A percentile compares a stretch with the other conserved stretches of the same genome.
These are phyloP conservation scores for Corylus avellana DNA, from an alignment of 306 rosid species.

Conservation along the genomic window DNA sequence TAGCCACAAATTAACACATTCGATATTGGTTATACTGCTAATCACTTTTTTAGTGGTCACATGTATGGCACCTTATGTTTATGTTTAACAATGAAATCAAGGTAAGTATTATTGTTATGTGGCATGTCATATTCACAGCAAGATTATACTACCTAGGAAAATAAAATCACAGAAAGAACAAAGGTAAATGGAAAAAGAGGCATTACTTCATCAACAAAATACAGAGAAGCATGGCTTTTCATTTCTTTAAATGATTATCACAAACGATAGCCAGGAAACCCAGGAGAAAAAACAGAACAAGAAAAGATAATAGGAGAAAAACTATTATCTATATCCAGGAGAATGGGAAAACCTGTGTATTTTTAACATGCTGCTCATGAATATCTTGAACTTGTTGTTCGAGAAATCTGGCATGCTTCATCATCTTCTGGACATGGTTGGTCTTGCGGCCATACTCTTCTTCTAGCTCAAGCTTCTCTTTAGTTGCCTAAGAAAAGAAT, in stretches of 20 bases:
- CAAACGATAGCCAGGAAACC: not conserved
- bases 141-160: not conserved
- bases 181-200: not conserved
- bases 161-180: not conserved
- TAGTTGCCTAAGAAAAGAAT: constrained; percentile 57
- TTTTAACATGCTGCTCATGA: constrained; percentile 60
- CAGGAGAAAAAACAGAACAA: constrained; percentile 4
- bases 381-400: constrained; percentile 66
- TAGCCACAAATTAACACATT: not conserved
- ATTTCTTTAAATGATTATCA: not conserved
- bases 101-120: not conserved
- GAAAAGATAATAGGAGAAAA: not conserved
- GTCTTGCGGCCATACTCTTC: constrained; percentile 50
- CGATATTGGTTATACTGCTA: not conserved
- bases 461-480: constrained; percentile 53
- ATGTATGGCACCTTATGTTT: not conserved
- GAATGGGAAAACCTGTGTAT: constrained; percentile 66
- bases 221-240: not conserved
- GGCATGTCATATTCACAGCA: not conserved
- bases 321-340: constrained; percentile 16
- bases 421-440: constrained; percentile 48
- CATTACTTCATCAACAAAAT: not conserved
- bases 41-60: not conserved
- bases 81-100: not conserved
- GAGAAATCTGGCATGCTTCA: constrained; percentile 39